Conservation (phyloP, 2,329 filamentous ascomycete genomes). For the Calonectria multiphialidica region DNA sequence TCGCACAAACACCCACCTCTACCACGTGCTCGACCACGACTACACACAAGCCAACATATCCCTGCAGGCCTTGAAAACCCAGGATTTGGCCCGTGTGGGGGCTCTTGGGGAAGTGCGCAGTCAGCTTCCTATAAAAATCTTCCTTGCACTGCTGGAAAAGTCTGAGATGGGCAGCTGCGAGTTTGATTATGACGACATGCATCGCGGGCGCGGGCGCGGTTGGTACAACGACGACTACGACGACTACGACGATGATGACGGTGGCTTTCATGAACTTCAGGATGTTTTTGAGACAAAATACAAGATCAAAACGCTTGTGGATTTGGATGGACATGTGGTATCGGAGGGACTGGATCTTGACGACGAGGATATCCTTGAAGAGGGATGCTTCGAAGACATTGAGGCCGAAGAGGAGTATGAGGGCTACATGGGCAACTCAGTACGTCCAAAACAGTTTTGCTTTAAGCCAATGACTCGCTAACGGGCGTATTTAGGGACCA, state of each 20-base stretch:
- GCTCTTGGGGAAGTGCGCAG: conserved; percentile 39
- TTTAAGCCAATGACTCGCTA: too few species aligned
- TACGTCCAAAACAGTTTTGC: conserved; percentile 24
- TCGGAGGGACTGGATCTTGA: conserved; percentile 29
- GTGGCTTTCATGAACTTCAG: conserved; percentile 28
- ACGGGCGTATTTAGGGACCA: conserved; percentile 25
- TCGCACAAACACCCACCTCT: conserved; percentile 29
- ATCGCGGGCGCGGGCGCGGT: too few species aligned
- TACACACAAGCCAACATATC: conserved; percentile 51
- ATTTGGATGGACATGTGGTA: conserved; percentile 41
- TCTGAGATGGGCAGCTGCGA: conserved; percentile 39
- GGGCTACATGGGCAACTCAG: conserved; percentile 45
- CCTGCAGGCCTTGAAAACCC: conserved; percentile 40
- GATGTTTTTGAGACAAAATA: conserved; percentile 22
- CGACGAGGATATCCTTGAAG: conserved; percentile 37
- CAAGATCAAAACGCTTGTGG: conserved; percentile 41
- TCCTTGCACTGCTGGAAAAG: conserved; percentile 49
- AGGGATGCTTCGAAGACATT: conserved; percentile 31
- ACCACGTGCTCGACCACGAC: conserved; percentile 48
- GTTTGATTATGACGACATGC: too few species aligned
- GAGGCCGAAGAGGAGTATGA: conserved; percentile 39
- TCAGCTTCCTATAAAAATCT: conserved; percentile 46
- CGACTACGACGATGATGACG: too few species aligned
- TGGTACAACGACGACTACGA: too few species aligned
- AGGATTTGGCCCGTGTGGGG: conserved; percentile 43